Evolutionary conservation across 805 yeast genomes (phyloP).

Genomic region (Candida nitratophila): DNA sequence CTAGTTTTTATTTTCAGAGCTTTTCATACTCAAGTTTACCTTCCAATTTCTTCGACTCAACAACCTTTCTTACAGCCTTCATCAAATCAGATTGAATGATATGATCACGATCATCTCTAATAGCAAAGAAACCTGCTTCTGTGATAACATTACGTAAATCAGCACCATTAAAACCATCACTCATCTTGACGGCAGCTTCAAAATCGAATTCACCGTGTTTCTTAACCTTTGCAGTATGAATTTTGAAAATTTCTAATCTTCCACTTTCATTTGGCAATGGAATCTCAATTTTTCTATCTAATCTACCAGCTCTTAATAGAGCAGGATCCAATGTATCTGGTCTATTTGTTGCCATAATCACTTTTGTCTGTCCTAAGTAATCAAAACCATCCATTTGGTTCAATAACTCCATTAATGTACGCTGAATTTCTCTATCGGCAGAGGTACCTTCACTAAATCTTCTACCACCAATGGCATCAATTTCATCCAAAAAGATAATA

Average conservation of each 20-base stretch:
- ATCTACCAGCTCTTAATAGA: constrained; percentile 91
- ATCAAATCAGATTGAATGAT: constrained; percentile 88
- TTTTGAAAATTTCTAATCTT: constrained; percentile 87
- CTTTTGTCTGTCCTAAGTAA: constrained; percentile 91
- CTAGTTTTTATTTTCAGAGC: constrained; percentile 35
- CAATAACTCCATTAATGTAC: constrained; percentile 93
- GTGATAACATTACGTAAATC: constrained; percentile 94
- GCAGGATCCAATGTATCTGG: constrained; percentile 99
- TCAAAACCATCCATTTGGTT: constrained; percentile 99
- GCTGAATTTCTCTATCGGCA: constrained; percentile 97
- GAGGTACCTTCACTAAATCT: constrained; percentile 97
- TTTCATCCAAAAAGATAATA: constrained; percentile 96
- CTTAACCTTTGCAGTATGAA: constrained; percentile 77
- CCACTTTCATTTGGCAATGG: constrained; percentile 96
- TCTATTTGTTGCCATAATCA: constrained; percentile 98
- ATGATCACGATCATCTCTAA: constrained; percentile 94
- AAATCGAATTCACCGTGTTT: constrained; percentile 95
- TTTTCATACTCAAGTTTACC: constrained; percentile 95
- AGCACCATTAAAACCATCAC: constrained; percentile 98
- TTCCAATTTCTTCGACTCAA: constrained; percentile 93
- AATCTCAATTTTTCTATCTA: constrained; percentile 94
- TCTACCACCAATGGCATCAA: constrained; percentile 98
- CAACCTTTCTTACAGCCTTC: constrained; percentile 98
- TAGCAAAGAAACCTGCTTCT: constrained; percentile 98
- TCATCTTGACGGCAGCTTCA: constrained; percentile 96